These are phyloP conservation scores for Alliaria petiolata DNA, from an alignment of 345 rosid genomes.

Conservation along the genomic window DNA sequence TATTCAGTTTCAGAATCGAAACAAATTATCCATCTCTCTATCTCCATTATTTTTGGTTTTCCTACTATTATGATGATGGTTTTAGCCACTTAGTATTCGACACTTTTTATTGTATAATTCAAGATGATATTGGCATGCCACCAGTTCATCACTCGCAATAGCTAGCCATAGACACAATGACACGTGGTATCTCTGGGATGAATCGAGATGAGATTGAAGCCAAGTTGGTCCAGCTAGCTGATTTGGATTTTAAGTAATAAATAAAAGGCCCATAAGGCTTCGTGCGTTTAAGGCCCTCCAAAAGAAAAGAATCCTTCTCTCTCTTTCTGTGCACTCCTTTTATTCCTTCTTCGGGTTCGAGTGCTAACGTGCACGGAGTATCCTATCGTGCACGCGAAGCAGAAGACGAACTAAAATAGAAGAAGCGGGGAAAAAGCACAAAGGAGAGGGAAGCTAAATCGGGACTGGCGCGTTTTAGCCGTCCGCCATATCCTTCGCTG, in stretches of 20 bases:
- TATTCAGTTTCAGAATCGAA: no score
- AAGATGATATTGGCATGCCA: neutral
- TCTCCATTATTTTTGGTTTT: neutral
- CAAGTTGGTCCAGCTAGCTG: slow-evolving; percentile 14
- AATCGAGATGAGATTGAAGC: neutral
- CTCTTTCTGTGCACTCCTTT: neutral
- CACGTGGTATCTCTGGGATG: neutral
- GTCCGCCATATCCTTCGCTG: slow-evolving; percentile 25
- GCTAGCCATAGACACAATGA: neutral
- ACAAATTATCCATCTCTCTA: neutral
- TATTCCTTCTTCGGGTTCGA: neutral
- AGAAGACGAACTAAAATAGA: slow-evolving; percentile 4
- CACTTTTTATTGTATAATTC: no score
- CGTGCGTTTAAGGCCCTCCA: slow-evolving; percentile 11
- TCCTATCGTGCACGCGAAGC: slow-evolving; percentile 35
- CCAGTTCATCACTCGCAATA: neutral
- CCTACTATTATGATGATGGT: no score
- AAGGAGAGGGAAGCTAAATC: slow-evolving; percentile 17
- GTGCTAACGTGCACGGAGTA: slow-evolving; percentile 25
- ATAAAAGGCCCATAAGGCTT: slow-evolving; percentile 26
- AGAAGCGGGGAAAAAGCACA: neutral
- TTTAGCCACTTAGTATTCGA: no score
- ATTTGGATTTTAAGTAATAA: neutral
- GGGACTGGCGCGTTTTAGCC: slow-evolving; percentile 31
- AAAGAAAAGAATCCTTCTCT: neutral